Evolutionary conservation across 306 rosid species (phyloP), one percentile per base, ranked within the genome.

Genomic region (Cicer chorassanicum): DNA sequence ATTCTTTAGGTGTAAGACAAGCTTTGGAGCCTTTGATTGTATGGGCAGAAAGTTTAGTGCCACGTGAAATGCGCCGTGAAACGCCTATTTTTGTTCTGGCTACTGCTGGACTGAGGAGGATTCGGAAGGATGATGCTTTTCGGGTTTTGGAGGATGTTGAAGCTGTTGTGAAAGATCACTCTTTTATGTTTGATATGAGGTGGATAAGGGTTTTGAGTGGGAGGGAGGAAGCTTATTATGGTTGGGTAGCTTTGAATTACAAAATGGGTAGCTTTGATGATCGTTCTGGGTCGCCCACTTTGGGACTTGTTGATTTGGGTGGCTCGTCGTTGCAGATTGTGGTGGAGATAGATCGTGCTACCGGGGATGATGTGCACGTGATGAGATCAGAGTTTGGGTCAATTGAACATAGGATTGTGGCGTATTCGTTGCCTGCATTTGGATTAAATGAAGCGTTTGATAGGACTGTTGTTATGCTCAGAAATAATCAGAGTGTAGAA

Each of bases 171-270:
- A 89, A 82, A 73, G 84, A 75, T 70, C 84, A 79, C 34, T 40
- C 82, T 0, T 84, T 90, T 79, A 61, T 81, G 86, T 78, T 77
- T 78, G 77, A 72, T n/a, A 89, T 64, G 76, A 82, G 82, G 41
- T 89, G 95, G 89, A 87, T 90, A 38, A 87, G 93, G 83, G 92
- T 90, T 65, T 84, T 90, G 90, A 90, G 86, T 87, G 98, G 98
- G 76, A 84, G 65, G 38, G 97, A 93, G 68, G 98, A 90, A 72
- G 98, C 98, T 74, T 88, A 91, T 74, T 91, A 90, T 83, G 97
- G 95, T 50, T 90, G 96, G 98, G 86, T 93, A 45, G 96, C 97
- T 76, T 86, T 90, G 83, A 90, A 90, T 65, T 90, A 87, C 41
- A 89, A 84, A 84, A 87, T 87, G 91, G 92, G 86, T 29, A 77